Evolutionary conservation across 1,284 basidiomycete species (phyloP).

Genomic region (Heterobasidion annosum): DNA sequence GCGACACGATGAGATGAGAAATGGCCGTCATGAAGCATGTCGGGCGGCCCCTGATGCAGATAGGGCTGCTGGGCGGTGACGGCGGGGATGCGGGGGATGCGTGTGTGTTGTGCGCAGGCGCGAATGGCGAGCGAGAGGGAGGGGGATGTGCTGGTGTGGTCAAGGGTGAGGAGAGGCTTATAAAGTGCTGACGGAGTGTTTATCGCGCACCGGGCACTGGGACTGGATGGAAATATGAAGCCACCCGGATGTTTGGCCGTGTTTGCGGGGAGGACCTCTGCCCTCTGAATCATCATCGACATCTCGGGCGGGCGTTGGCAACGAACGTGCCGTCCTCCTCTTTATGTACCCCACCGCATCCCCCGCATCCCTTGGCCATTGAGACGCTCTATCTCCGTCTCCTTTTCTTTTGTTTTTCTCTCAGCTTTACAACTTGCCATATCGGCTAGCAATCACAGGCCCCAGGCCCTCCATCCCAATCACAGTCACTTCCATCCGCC

Average conservation of each 20-base stretch:
- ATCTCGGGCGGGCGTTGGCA: background rate
- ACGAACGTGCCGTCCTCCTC: background rate
- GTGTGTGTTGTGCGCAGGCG: background rate
- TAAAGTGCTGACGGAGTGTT: background rate
- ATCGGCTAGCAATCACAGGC: too few species aligned
- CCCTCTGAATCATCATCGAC: background rate
- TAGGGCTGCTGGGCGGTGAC: background rate
- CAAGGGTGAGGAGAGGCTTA: background rate
- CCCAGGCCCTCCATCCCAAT: too few species aligned
- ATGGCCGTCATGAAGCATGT: slow-evolving; percentile 11
- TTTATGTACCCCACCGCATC: background rate
- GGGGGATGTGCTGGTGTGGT: background rate
- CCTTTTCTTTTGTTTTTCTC: too few species aligned
- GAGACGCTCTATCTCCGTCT: background rate
- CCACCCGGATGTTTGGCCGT: background rate
- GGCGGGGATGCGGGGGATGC: background rate
- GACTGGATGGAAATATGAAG: background rate
- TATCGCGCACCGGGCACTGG: background rate
- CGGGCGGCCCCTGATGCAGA: background rate
- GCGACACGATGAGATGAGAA: background rate
- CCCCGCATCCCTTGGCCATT: background rate
- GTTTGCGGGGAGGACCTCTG: background rate
- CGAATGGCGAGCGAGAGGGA: background rate
- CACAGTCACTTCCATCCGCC: too few species aligned
- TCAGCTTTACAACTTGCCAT: too few species aligned